These are phyloP conservation scores for Chaetomium globosum DNA, from an alignment of 2,329 filamentous ascomycete species.

Conservation along the genomic window DNA sequence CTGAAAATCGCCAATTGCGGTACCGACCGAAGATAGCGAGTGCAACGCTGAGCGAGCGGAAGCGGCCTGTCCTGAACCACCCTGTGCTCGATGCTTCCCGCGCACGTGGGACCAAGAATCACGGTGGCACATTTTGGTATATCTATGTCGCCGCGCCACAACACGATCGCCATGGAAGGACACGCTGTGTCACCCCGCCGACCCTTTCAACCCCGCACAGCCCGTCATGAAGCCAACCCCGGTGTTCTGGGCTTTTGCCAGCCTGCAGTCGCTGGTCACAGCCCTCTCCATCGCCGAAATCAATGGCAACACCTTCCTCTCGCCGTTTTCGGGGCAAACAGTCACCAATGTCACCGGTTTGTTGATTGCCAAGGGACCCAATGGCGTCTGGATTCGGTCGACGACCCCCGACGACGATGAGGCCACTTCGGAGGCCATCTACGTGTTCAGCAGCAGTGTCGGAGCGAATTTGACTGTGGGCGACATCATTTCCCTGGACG, in stretches of 20 bases:
- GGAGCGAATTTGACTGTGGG: constrained; percentile 60
- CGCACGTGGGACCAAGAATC: constrained; percentile 8
- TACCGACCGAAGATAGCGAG: constrained; percentile 19
- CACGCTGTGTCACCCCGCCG: constrained; percentile 3
- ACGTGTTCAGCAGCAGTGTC: constrained; percentile 61
- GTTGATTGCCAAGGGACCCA: constrained; percentile 63
- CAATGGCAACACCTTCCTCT: constrained; percentile 67
- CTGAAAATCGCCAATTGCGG: constrained; percentile 24
- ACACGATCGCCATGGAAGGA: background rate
- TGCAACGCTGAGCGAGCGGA: constrained; percentile 18
- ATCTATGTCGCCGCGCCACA: constrained; percentile 1
- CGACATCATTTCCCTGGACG: constrained; percentile 63
- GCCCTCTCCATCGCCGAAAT: constrained; percentile 61
- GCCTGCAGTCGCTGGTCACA: constrained; percentile 36
- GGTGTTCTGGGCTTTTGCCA: constrained; percentile 28
- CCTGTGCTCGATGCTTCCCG: background rate
- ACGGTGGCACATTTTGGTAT: background rate
- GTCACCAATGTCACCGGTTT: constrained; percentile 64
- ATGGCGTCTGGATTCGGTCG: constrained; percentile 67
- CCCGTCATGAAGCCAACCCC: constrained; percentile 31
- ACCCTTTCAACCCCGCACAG: background rate
- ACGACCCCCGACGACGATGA: constrained; percentile 57
- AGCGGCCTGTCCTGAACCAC: background rate
- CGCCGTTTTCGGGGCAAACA: constrained; percentile 58
- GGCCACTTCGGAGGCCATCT: constrained; percentile 66